Evolutionary conservation across 495 filamentous ascomycete genomes (phyloP).

Genomic region (Penicillium daleae): DNA sequence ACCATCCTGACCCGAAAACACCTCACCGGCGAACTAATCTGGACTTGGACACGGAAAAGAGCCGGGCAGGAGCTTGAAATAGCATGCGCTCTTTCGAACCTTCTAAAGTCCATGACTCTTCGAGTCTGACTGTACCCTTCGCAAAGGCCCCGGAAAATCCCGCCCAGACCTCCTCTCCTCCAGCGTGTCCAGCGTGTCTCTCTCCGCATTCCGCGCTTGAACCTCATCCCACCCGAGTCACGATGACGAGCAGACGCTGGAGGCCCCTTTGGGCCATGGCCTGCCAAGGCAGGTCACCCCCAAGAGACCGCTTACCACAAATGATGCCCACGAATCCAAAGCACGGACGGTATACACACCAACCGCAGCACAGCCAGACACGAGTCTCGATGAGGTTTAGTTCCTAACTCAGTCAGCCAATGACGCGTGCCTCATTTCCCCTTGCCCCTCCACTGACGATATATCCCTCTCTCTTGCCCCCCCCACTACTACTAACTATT

Average conservation of each 20-base stretch:
- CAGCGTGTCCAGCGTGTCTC: not conserved
- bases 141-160: slow-evolving; percentile 6
- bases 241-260: slow-evolving; percentile 3
- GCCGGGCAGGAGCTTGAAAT: not conserved
- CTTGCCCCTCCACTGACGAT: not conserved
- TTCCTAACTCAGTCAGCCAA: not conserved
- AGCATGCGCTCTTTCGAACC: too few relatives aligned
- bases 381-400: not conserved
- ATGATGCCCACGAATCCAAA: slow-evolving; percentile 3
- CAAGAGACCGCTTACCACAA: not conserved
- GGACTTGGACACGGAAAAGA: not conserved
- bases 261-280: slow-evolving; percentile 1
- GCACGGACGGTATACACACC: not conserved
- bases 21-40: slow-evolving; percentile 6
- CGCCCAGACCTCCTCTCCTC: not conserved
- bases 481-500: too few relatives aligned
- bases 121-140: not conserved
- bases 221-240: slow-evolving; percentile 7
- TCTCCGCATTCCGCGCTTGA: slow-evolving; percentile 11
- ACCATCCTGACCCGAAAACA: slow-evolving; percentile 1
- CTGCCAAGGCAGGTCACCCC: slow-evolving; percentile 9
- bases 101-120: slow-evolving; percentile 1
- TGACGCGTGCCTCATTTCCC: not conserved
- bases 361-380: not conserved
- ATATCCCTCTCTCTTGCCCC: not conserved